Evolutionary conservation across 768 basidiomycete species (phyloP), one percentile per base, ranked within the genome.

Genomic region (Xerocomellus amylosporus): DNA sequence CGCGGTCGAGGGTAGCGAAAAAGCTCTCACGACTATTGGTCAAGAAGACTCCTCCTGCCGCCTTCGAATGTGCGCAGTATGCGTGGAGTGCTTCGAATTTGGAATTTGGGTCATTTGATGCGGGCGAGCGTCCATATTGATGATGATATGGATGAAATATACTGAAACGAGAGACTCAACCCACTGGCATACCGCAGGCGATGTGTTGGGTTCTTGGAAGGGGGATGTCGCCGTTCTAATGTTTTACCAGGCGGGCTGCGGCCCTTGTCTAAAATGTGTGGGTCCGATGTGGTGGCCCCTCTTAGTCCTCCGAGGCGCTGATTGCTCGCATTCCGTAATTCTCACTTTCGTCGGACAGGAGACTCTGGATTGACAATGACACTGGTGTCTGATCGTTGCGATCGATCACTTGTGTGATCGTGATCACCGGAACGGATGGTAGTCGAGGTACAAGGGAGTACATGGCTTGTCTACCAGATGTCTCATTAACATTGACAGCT

Each of bases 351-450:
- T 49, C 14, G 38, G 46, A 46, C 47, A 45, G 55, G 54, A 52
- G 52, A 38, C 37, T 10, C 12, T n/a, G 54, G 50, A 59, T 61
- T 59, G 64, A 57, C 56, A 46, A 51, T 58, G 65, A 58, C 61
- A 60, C 30, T 30, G 30, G 55, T 46, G 58, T 58, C 56, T 62
- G 71, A 71, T 70, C 69, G 55, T 26, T 54, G 65, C 63, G 65
- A 66, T 66, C 65, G 66, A 65, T 68, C 66, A 38, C 28, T 0
- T 12, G 17, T n/a, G 51, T 57, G 68, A 72, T 72, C 69, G 52
- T 71, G 71, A 72, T 71, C 71, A 64, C 26, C 63, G 64, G 61
- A 70, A 58, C 64, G 63, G 64, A 58, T 41, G 47, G 54, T 62
- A 60, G 36, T 46, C 33, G 19, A 37, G 33, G 37, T 49, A 49